Evolutionary conservation across 495 filamentous ascomycete genomes (phyloP), one percentile per base, ranked within the genome.

Genomic region (Xylaria longipes): DNA sequence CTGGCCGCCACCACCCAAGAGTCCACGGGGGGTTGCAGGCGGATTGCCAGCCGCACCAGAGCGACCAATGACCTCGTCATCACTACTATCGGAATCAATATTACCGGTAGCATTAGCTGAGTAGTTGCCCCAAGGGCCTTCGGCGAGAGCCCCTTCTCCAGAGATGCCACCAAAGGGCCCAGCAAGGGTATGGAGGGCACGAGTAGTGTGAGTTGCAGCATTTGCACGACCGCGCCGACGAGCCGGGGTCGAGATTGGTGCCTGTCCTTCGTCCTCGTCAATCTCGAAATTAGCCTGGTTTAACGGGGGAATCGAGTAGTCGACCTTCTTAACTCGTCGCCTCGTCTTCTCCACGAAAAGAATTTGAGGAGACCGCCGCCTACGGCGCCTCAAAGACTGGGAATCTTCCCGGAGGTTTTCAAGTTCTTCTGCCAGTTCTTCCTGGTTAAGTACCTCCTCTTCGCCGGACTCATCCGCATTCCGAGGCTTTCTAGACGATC

Each of bases 51-150:
- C 89, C 58, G 87, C 76, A 31, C 84, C 87, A 48, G 85, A 84
- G 12, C 90, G 86, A 39, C 87, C 86, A 70, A 87, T 87, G 72
- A 83, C 85, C 76, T 99, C 96, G 72, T 99, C 97, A 73, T 99
- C 96, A 76, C 97, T 98, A 78, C 94, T 98, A 77, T 99, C 96
- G 25, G 94, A 97, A 74, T 98, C 95, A 12, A 89, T 92, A 71
- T 92, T 92, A 33, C 91, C 94, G 57, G 89, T 87, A 9, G 93
- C 91, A 22, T 69, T 72, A 27, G 72, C 17, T 9, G 70, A 43
- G n/a, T 84, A 90, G 73, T 89, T 88, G 39, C 91, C 93, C 77
- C 90, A 93, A n/a, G 92, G 91, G 6, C 91, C 91, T 67, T 88
- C 92, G 74, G 97, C 88, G 25, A 97, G 85, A 11, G 94, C 87